Evolutionary conservation across 495 filamentous ascomycete genomes (phyloP).

Genomic region (Neurospora sp.): DNA sequence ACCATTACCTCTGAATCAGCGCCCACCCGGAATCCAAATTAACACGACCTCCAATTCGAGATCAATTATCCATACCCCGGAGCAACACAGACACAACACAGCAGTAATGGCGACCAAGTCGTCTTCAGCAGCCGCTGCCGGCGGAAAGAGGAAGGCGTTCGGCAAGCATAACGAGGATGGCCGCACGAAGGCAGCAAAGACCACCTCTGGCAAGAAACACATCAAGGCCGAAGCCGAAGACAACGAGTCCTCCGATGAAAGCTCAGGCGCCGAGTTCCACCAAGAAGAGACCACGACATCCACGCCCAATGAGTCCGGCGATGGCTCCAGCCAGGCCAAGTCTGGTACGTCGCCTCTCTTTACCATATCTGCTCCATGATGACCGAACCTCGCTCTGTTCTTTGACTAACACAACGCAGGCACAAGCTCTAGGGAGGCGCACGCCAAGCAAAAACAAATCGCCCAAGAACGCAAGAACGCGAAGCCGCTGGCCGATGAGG

Average conservation of each 20-base stretch:
- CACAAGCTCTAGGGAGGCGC: constrained; percentile 63
- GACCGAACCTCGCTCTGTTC: background rate
- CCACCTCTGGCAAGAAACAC: constrained; percentile 21
- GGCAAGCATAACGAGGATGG: constrained; percentile 23
- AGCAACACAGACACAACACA: background rate
- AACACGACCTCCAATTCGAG: background rate
- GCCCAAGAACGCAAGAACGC: constrained; percentile 80
- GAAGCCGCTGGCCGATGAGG: constrained; percentile 83
- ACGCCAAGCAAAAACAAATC: constrained; percentile 84
- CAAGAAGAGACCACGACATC: background rate
- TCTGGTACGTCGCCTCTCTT: background rate
- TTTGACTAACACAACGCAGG: constrained; percentile 22
- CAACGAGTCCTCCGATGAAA: constrained; percentile 24
- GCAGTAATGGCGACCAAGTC: constrained; percentile 17
- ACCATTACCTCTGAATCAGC: background rate
- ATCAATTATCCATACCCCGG: background rate
- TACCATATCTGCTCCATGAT: background rate
- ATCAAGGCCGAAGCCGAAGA: constrained; percentile 25
- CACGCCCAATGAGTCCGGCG: background rate
- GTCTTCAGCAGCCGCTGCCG: constrained; percentile 11
- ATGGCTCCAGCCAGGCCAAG: background rate
- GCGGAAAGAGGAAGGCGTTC: constrained; percentile 33
- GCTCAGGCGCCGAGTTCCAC: background rate
- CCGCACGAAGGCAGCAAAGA: constrained; percentile 38
- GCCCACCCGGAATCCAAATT: background rate